Evolutionary conservation across 495 filamentous ascomycete species (phyloP).

Genomic region (Letharia columbiana): DNA sequence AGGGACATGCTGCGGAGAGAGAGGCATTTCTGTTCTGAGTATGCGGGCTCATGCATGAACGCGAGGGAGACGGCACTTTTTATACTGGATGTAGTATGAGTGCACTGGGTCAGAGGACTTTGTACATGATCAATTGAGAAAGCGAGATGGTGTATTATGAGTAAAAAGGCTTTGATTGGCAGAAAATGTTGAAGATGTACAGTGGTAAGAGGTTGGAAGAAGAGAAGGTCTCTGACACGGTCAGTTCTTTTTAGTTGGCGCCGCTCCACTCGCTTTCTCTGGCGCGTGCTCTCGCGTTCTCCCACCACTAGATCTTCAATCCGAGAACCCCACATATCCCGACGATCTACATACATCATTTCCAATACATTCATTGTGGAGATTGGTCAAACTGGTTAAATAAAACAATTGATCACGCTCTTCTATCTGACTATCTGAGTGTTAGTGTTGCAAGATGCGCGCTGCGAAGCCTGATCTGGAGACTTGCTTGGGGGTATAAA

Average conservation of each 20-base stretch:
- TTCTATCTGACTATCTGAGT: neutral
- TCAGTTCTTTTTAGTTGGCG: conserved; percentile 19
- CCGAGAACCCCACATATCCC: conserved; percentile 14
- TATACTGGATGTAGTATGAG: conserved; percentile 11
- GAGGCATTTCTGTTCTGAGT: conserved; percentile 14
- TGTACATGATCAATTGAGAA: conserved; percentile 14
- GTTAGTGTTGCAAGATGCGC: neutral
- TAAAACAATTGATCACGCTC: neutral
- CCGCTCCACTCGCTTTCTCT: conserved; percentile 5
- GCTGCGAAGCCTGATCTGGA: conserved; percentile 12
- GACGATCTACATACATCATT: conserved; percentile 8
- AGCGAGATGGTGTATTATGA: neutral
- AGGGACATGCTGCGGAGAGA: conserved; percentile 16
- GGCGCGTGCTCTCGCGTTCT: conserved; percentile 11
- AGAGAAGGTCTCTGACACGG: conserved; percentile 22
- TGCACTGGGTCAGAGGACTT: neutral
- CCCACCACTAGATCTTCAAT: neutral
- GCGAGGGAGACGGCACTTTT: conserved; percentile 12
- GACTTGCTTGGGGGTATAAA: conserved; percentile 12
- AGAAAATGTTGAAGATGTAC: neutral
- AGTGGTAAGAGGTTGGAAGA: conserved; percentile 5
- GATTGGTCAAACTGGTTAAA: neutral
- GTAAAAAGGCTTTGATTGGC: neutral
- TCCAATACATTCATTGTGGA: conserved; percentile 4
- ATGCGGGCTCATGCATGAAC: conserved; percentile 16